Base-by-base conservation (phyloP, 2,329 filamentous ascomycete genomes). In the Bisporella sp. region DNA sequence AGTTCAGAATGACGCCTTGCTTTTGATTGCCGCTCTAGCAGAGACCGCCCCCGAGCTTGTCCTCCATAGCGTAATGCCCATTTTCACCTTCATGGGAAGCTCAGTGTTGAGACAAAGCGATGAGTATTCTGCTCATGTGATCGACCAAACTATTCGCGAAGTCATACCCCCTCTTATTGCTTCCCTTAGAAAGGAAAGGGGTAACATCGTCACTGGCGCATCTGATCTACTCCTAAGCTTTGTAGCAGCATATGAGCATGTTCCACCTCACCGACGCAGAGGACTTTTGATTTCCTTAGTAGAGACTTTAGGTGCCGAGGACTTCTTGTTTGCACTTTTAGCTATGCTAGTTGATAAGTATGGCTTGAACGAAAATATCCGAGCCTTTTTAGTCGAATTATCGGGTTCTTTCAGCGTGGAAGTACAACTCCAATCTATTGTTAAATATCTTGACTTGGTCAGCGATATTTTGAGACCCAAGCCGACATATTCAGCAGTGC, bases 51-150 rank as follows among this genome's bases (percentile, higher is more conserved):
- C 95, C 0, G 91, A 96, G 66, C 73, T 95, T 45, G 89, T 99
- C 3, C 76, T 99, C 51, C 92, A 99, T 69, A 96, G 90, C 60
- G 89, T 99, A 48, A 99, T 99, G 93, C 93, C 93, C 9, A 92
- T 99, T 47, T 99, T 99, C 71, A 97, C 93, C 0, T 96, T 97
- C 66, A 96, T 97, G 85, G 90, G 92, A 41, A 87, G 85, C 41
- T 96, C 89, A 4, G 85, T 96, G 21, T 77, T 99, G 46, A 84
- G 88, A 45, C 92, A 96, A 70, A 89, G 89, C 60, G 95, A 99
- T 62, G 92, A 97, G 60, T 97, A 96, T 70, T 97, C 93, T 28
- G 90, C 91, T 9, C 89, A 96, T 66, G 92, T 99, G 32, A 92
- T 96, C 51, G 89, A 95, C 61, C 90, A 89, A 72, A 97, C 93